These are phyloP conservation scores for Hibiscus trionum DNA, from an alignment of 345 rosid genomes.

Conservation along the genomic window DNA sequence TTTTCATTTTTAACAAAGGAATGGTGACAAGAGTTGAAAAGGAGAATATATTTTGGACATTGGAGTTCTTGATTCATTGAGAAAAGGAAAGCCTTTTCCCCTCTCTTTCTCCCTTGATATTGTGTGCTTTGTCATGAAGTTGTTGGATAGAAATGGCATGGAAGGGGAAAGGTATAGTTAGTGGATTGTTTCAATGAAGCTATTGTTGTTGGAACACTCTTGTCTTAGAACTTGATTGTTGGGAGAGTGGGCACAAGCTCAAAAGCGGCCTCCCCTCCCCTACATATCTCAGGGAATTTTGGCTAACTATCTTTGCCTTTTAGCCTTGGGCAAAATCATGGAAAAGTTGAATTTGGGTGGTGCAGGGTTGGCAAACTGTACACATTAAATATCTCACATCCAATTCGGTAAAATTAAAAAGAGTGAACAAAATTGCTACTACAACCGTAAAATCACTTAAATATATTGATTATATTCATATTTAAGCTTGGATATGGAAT, in stretches of 20 bases:
- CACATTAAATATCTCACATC: neutral
- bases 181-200: slow-evolving; percentile 6
- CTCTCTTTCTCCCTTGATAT: neutral
- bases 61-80: slow-evolving; percentile 1
- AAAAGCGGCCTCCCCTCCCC: neutral
- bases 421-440: no score
- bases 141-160: slow-evolving; percentile 28
- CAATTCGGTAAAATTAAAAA: no score
- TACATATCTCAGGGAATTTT: neutral
- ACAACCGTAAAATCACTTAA: no score
- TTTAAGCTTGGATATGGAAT: neutral
- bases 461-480: no score
- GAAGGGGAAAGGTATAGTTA: neutral
- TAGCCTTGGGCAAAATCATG: no score
- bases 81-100: slow-evolving; percentile 5
- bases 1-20: neutral
- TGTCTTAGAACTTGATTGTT: neutral
- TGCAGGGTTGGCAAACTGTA: neutral
- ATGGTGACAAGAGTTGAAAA: slow-evolving; percentile 13
- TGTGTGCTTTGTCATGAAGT: slow-evolving; percentile 19
- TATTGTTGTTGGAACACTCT: neutral
- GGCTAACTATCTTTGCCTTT: neutral
- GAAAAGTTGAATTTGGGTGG: no score
- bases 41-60: slow-evolving; percentile 13
- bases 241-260: slow-evolving; percentile 2